These are phyloP conservation scores for Teunomyces barrocoloradensis DNA, from an alignment of 805 yeast genomes.

Conservation along the genomic window DNA sequence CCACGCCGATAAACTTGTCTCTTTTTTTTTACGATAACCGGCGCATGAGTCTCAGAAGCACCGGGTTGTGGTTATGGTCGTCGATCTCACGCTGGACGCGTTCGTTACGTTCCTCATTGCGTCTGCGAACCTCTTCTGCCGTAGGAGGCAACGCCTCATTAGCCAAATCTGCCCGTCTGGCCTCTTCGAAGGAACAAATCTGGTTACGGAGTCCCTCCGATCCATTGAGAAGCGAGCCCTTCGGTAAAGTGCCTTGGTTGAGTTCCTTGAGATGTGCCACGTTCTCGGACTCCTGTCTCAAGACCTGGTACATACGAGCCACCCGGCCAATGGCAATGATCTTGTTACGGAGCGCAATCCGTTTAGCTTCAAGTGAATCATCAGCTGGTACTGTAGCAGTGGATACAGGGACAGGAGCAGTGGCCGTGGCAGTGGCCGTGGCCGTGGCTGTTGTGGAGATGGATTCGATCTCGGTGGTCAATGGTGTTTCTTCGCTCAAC, in stretches of 20 bases:
- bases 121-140: slow-evolving; percentile 49
- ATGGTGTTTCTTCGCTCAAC: slow-evolving; percentile 68
- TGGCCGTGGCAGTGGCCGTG: slow-evolving; percentile 26
- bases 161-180: slow-evolving; percentile 69
- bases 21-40: slow-evolving; percentile 22
- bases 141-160: slow-evolving; percentile 92
- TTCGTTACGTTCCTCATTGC: slow-evolving; percentile 46
- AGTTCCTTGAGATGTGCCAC: slow-evolving; percentile 74
- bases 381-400: slow-evolving; percentile 6
- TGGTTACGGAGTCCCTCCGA: slow-evolving; percentile 72
- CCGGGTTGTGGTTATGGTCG: slow-evolving; percentile 28
- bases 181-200: slow-evolving; percentile 76
- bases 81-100: slow-evolving; percentile 37
- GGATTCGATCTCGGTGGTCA: slow-evolving; percentile 32
- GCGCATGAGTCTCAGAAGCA: slow-evolving; percentile 37
- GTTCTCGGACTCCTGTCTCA: slow-evolving; percentile 84
- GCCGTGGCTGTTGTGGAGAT: slow-evolving; percentile 18
- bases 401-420: slow-evolving; percentile 6
- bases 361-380: slow-evolving; percentile 33
- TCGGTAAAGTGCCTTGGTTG: slow-evolving; percentile 77
- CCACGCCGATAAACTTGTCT: too few species aligned
- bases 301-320: slow-evolving; percentile 84
- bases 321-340: slow-evolving; percentile 95
- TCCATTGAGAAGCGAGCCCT: slow-evolving; percentile 82
- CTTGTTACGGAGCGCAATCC: slow-evolving; percentile 71